Evolutionary conservation across 352 stramenopile genomes (phyloP), one percentile per base, ranked within the genome.

Genomic region (Aphanomyces astaci): DNA sequence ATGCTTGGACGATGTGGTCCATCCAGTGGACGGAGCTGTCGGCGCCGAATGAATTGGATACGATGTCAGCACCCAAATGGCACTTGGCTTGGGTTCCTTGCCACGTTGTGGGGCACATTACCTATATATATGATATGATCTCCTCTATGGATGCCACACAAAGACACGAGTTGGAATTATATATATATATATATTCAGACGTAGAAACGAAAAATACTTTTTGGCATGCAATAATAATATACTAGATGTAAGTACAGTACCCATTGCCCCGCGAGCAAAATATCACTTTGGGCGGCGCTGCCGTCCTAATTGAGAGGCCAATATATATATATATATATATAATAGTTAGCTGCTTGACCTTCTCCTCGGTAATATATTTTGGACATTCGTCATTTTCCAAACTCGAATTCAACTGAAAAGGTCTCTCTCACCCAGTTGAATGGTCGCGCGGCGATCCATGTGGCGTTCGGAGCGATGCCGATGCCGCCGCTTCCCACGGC

Each of bases 41-140:
- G 17, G 86, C 78, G 27, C 82, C 81, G 63, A 86, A 91, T 27
- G 81, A 89, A 22, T 86, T 86, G 0, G 77, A 86, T 13, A 91
- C 75, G 22, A 89, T 71, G 57, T 91, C 76, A 3, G 81, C 81
- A 11, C 81, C 82, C n/a, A 76, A 70, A 13, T 76, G 76, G 49
- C 82, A 91, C 53, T 91, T 72, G 13, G 65, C 69, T 2, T 39
- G 71, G 4, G 70, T 78, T 15, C 81, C 78, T 51, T 86, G 76
- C 25, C 75, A 65, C 53, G 78, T 79, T 2, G 82, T 89, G 0
- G 82, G 82, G 49, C 82, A 91, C 60, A 67, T 67, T 11, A 67
- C 60, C 60, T 67, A 59, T n/a, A n/a, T n/a, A n/a, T n/a, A n/a
- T n/a, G n/a, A n/a, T n/a, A n/a, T n/a, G n/a, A n/a, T n/a, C n/a